A percentile compares a stretch with the other conserved stretches of the same genome.
These are phyloP conservation scores for Cardamine occulta DNA, from an alignment of 345 rosid species.

Conservation along the genomic window DNA sequence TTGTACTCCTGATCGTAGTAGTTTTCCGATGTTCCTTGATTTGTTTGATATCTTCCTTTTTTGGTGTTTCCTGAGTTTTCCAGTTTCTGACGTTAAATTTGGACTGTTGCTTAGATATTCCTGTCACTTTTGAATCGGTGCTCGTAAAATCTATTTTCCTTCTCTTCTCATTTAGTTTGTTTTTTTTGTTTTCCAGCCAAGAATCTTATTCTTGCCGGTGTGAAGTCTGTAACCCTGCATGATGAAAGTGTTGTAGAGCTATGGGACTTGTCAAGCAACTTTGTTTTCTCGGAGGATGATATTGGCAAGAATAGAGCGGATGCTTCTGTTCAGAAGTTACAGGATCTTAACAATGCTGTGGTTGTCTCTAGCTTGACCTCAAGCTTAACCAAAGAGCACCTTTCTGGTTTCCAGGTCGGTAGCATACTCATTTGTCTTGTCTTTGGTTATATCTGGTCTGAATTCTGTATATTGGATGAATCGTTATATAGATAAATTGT, in stretches of 20 bases:
- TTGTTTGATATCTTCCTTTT: neutral
- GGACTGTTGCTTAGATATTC: neutral
- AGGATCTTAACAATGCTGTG: constrained; percentile 95
- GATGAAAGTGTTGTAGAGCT: constrained; percentile 81
- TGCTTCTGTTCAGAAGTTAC: constrained; percentile 92
- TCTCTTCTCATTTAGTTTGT: neutral
- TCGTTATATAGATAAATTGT: neutral
- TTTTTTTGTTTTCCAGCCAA: constrained; percentile 60
- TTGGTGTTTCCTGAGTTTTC: neutral
- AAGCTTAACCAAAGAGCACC: constrained; percentile 71
- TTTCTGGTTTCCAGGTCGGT: constrained; percentile 84
- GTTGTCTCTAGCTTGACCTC: constrained; percentile 68
- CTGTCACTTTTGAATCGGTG: neutral
- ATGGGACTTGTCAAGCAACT: constrained; percentile 95
- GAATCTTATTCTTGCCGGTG: constrained; percentile 97
- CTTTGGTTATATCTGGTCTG: constrained; percentile 12
- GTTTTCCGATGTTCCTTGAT: constrained; percentile 5
- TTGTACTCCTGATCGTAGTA: neutral
- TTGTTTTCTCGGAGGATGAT: constrained; percentile 81
- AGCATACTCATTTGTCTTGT: constrained; percentile 9
- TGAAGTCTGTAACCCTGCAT: constrained; percentile 94
- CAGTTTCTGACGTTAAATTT: neutral
- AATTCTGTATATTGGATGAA: neutral
- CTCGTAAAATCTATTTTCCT: neutral
- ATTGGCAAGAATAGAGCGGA: constrained; percentile 91